Evolutionary conservation across 345 rosid species (phyloP).

Genomic region (Geranium rotundifolium): DNA sequence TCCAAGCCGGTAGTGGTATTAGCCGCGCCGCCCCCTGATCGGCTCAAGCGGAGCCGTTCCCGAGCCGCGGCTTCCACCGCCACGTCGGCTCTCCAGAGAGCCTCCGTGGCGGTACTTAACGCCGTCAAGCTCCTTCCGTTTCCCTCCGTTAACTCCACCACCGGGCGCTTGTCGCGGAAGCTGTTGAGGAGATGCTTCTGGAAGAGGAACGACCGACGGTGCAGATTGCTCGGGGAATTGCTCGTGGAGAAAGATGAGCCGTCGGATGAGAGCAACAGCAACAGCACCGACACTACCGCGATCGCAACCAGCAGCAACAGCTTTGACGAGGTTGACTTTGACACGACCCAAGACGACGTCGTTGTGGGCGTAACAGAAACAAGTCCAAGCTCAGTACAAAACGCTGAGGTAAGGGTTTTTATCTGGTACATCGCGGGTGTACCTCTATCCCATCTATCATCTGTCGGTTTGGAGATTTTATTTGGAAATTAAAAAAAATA

Average conservation of each 20-base stretch:
- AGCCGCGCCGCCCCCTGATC: constrained; percentile 10
- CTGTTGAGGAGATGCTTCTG: constrained; percentile 39
- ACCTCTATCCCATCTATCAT: background rate
- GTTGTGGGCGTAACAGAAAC: constrained; percentile 14
- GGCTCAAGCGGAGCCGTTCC: constrained; percentile 16
- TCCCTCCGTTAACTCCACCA: constrained; percentile 29
- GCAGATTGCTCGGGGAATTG: constrained; percentile 36
- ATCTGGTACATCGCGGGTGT: constrained; percentile 1
- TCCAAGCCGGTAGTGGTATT: background rate
- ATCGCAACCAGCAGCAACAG: constrained; percentile 19
- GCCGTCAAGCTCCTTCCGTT: constrained; percentile 56
- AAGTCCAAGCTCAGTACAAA: constrained; percentile 4
- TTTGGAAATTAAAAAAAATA: too few species aligned
- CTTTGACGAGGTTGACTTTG: constrained; percentile 30
- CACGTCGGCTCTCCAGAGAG: constrained; percentile 45
- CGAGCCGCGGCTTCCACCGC: constrained; percentile 28
- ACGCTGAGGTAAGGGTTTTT: background rate
- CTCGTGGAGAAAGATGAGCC: constrained; percentile 30
- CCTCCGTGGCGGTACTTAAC: constrained; percentile 45
- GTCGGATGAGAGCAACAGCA: constrained; percentile 18
- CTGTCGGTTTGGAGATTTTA: too few species aligned
- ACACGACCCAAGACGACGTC: constrained; percentile 24
- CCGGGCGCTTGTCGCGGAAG: constrained; percentile 42
- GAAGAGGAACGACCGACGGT: constrained; percentile 33
- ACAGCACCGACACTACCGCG: constrained; percentile 39